Percentiles rank a stretch among this genome's conserved stretches.
Evolutionary conservation across 2,329 filamentous ascomycete genomes (phyloP).

Genomic region (Diaporthe velutina): DNA sequence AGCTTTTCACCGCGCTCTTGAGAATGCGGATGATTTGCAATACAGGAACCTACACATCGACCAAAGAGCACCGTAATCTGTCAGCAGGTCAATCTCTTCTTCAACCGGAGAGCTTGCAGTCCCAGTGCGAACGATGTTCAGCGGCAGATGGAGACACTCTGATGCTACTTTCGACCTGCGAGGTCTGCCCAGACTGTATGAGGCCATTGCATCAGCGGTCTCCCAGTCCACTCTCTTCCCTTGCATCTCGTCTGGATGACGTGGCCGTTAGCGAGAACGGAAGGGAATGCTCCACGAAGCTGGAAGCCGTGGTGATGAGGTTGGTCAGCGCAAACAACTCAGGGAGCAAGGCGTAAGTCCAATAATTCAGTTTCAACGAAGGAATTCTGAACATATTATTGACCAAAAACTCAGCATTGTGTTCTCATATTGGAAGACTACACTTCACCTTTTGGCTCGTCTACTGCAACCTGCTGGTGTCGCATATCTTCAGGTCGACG

Average conservation of each 20-base stretch:
- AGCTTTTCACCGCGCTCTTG: slow-evolving; percentile 11
- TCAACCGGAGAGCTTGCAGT: neutral
- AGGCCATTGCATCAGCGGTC: neutral
- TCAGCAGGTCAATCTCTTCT: neutral
- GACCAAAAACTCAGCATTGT: slow-evolving; percentile 52
- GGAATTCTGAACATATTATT: neutral
- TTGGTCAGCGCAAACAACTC: slow-evolving; percentile 44
- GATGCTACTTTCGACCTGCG: slow-evolving; percentile 3
- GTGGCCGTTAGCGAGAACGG: slow-evolving; percentile 24
- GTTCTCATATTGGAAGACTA: slow-evolving; percentile 61
- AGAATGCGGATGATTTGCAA: slow-evolving; percentile 29
- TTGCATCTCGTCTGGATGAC: neutral
- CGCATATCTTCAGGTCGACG: slow-evolving; percentile 57
- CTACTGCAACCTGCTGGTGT: slow-evolving; percentile 48
- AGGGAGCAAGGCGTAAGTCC: neutral
- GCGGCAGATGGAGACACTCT: neutral
- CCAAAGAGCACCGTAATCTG: neutral
- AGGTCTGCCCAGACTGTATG: slow-evolving; percentile 14
- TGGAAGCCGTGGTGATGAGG: slow-evolving; percentile 48
- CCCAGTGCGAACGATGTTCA: neutral
- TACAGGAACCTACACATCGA: neutral
- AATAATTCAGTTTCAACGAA: too few species aligned
- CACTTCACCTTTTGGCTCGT: slow-evolving; percentile 52
- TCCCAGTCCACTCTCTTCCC: neutral
- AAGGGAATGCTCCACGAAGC: slow-evolving; percentile 50